These are phyloP conservation scores for Thymus mandschuricus DNA, from an alignment of 257 asterid species.

Conservation along the genomic window DNA sequence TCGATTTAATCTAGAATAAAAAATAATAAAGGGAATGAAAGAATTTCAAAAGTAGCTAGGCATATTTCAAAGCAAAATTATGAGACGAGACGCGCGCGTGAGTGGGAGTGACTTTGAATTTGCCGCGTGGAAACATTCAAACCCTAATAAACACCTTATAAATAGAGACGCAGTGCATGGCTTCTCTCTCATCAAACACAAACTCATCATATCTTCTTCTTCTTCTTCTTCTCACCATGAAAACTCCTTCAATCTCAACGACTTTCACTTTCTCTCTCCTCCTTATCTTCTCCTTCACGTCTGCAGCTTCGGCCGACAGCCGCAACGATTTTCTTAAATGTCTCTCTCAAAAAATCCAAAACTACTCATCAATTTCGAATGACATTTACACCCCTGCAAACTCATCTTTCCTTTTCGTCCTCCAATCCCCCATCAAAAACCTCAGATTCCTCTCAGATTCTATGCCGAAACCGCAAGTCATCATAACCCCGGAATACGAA, in stretches of 20 bases:
- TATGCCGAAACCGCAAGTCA: neutral
- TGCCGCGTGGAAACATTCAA: no score
- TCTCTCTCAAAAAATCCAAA: neutral
- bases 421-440: neutral
- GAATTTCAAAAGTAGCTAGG: no score
- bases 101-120: no score
- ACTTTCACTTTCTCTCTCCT: neutral
- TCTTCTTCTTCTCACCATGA: no score
- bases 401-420: constrained; percentile 8
- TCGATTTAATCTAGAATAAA: no score
- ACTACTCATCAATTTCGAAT: constrained; percentile 9
- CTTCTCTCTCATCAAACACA: neutral
- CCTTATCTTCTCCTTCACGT: neutral
- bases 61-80: no score
- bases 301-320: neutral
- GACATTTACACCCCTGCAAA: neutral
- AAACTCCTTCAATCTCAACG: neutral
- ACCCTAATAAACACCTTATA: neutral
- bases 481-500: constrained; percentile 21
- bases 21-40: no score
- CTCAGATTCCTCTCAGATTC: constrained; percentile 37
- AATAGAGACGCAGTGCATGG: neutral
- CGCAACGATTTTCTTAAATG: neutral
- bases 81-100: no score
- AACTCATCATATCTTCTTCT: neutral